Base-by-base conservation (phyloP, 331 rosid species). In the Prunus yedoensis region DNA sequence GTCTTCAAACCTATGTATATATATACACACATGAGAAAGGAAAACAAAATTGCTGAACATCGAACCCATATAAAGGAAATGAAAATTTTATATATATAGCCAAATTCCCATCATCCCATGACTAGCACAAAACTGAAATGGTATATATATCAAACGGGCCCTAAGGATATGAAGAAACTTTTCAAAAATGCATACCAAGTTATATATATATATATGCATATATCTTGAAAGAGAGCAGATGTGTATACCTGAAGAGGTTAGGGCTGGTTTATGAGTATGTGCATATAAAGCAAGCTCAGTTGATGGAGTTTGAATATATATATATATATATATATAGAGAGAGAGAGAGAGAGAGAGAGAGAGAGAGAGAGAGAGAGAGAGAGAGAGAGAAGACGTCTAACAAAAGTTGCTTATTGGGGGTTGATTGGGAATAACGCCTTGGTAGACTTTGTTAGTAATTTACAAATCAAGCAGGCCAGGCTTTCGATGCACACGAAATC, bases 401-500 rank as follows among this genome's bases (percentile, higher is more conserved):
- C 38, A 21, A 18, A 21, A 1, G 23, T 2, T 14, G 58, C 10
- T 16, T 17, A 51, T 16, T 5, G 57, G 16, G 25, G 4, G 16
- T 10, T 5, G 41, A 68, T 77, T 47, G 82, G 66, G 63, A 77
- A 57, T 73, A 70, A 74, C 84, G 80, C 76, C 82, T 30, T 4
- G 66, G 74, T 10, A 9, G 75, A 23, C 8, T 1, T 50, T 50
- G 47, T n/a, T 10, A 60, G 27, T 69, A 69, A 67, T 67, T 28
- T 51, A 65, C 9, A 52, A 75, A 61, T 54, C n/a, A 60, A 60
- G 71, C 45, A 45, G 74, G 73, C 20, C 27, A 69, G 74, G 61
- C 59, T 71, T 76, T 77, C 84, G 82, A 68, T 77, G 71, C 49
- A 56, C 30, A 23, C 84, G 65, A 77, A 79, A 77, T 68, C 47